Conservation (phyloP, 208 protist genomes). For the Chromosphaera perkinsii region DNA sequence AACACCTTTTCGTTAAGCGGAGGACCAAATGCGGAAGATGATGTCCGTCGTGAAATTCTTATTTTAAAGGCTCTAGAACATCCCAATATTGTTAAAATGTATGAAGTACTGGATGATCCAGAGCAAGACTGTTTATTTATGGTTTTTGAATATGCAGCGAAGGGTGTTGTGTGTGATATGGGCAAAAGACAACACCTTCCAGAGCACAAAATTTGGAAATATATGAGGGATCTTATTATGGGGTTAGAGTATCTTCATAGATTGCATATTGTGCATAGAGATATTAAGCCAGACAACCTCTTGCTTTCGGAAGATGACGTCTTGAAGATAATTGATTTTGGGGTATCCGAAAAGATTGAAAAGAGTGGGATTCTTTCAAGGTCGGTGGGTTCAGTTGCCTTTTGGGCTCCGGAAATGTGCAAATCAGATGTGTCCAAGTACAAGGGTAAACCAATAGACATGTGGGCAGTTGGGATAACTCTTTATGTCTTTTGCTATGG, state of each 20-base stretch:
- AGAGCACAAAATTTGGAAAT: constrained; percentile 30
- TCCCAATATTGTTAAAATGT: constrained; percentile 81
- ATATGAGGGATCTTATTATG: constrained; percentile 49
- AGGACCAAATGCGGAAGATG: constrained; percentile 14
- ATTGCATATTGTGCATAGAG: constrained; percentile 38
- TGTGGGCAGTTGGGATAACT: not conserved
- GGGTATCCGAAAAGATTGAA: too few relatives aligned
- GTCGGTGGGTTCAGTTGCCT: not conserved
- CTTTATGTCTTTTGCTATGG: not conserved
- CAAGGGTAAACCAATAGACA: too few relatives aligned
- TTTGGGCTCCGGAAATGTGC: constrained; percentile 4
- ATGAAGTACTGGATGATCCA: constrained; percentile 88
- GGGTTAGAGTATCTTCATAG: constrained; percentile 53
- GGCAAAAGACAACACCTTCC: constrained; percentile 1
- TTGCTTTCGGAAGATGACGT: not conserved
- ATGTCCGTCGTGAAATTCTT: constrained; percentile 78
- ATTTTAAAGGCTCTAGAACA: constrained; percentile 90
- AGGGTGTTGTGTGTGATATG: constrained; percentile 24
- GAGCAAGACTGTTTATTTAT: constrained; percentile 72
- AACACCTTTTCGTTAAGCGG: not conserved
- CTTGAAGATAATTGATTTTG: constrained; percentile 21
- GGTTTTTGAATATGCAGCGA: constrained; percentile 15
- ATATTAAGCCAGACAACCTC: constrained; percentile 34
- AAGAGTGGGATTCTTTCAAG: not conserved
- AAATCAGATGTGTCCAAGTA: too few relatives aligned